Base-by-base conservation (phyloP, 1,284 basidiomycete genomes). In the Moesziomyces globuligerus region DNA sequence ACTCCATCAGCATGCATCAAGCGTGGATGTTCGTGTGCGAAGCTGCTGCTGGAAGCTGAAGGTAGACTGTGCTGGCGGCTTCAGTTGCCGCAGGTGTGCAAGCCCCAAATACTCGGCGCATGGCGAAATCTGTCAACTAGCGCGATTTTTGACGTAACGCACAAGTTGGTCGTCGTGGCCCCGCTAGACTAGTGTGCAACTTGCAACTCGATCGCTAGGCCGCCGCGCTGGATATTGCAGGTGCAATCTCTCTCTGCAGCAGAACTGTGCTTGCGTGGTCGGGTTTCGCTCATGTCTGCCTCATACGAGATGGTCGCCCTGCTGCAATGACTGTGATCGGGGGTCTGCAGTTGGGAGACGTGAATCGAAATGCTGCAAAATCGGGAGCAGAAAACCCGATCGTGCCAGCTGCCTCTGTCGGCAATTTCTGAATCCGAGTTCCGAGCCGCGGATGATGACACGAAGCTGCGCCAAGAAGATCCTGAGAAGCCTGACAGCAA, bases 371-470 rank as follows among this genome's bases (percentile, higher is more conserved):
- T 36, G 21, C 28, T 21, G 21, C 18, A 25, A 29, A 17, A 48
- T 46, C 48, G 25, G 20, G 20, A 47, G 23, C 7, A 20, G 23
- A 2, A 2, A 9, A 41, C 3, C 41, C 42, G 38, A 47, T 47
- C 29, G 43, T 48, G 48, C 48, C 28, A 8, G 4, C 36, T 20
- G 13, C 40, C 38, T 26, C 10, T 23, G 20, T 58, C 56, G 62
- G 62, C 55, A 58, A 55, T 51, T 51, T 55, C 50, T 34, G 43
- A 43, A 20, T 59, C 62, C 56, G 62, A 52, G 23, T 59, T 66
- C 56, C 62, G 61, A 48, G 17, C 5, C 23, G 39, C 53, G 53
- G 52, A 41, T 29, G 40, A 48, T 37, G 45, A 53, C 49, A 49
- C 46, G 34, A 62, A 40, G 17, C 54, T 55, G 47, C 50, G 55